phyloP scores from a whole-genome alignment of 225 moss, liverwort and hornwort genomes.

The Physcomitrium patens region DNA sequence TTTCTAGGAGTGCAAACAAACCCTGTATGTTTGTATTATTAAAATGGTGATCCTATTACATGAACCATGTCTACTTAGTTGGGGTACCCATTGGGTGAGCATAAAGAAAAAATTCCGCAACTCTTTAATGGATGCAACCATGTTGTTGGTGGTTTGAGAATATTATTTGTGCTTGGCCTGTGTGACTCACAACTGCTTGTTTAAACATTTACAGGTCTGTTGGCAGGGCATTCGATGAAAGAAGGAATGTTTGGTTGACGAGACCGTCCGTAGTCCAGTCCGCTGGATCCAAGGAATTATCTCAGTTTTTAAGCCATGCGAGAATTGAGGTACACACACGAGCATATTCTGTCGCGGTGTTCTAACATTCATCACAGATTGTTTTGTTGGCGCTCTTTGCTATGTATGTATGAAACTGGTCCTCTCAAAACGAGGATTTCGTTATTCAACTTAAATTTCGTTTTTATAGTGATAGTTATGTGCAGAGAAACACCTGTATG shows the following conservation, averaged over 20 bases:
- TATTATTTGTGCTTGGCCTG: background rate
- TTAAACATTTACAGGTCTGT: constrained; percentile 51
- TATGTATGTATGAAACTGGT: background rate
- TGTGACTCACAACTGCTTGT: background rate
- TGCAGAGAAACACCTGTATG: background rate
- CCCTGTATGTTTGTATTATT: no score
- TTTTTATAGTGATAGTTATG: background rate
- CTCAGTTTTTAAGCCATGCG: constrained; percentile 58
- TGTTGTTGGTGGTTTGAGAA: no score
- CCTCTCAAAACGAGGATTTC: background rate
- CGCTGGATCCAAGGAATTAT: constrained; percentile 44
- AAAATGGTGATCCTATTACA: no score
- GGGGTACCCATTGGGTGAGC: no score
- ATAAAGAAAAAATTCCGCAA: no score
- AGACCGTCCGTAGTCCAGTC: constrained; percentile 35
- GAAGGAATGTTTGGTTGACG: constrained; percentile 54
- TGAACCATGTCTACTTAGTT: no score
- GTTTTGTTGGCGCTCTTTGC: background rate
- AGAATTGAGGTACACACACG: constrained; percentile 43
- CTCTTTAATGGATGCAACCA: no score
- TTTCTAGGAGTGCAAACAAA: no score
- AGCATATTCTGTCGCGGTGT: background rate
- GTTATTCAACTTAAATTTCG: background rate
- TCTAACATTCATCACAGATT: background rate
- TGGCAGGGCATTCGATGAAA: constrained; percentile 48